Conservation (phyloP, 2,329 filamentous ascomycete species). For the Nannizziopsis barbatae region DNA sequence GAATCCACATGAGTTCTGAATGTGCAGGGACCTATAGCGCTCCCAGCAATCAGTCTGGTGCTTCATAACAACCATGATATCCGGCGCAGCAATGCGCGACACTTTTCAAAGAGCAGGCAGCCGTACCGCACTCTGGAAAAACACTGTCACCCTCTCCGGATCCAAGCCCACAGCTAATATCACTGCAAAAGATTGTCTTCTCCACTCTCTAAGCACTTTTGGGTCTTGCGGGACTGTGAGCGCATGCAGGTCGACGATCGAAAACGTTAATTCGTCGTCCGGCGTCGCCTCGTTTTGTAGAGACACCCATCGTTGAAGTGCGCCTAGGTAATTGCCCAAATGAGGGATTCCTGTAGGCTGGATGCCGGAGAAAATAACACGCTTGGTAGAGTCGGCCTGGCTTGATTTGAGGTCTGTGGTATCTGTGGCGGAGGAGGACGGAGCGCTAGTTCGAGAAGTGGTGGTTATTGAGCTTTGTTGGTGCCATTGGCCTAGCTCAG, state of each 20-base stretch:
- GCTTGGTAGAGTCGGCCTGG: not conserved
- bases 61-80: not conserved
- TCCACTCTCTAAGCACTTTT: conserved; percentile 49
- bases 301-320: conserved; percentile 72
- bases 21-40: conserved; percentile 58
- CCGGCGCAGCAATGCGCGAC: not conserved
- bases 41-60: not conserved
- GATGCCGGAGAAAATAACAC: conserved; percentile 82
- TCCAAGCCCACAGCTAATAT: conserved; percentile 75
- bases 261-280: conserved; percentile 61
- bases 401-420: not conserved
- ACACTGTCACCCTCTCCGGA: conserved; percentile 64
- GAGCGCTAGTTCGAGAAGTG: conserved; percentile 2
- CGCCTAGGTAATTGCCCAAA: conserved; percentile 89
- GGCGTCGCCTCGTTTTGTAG: conserved; percentile 51
- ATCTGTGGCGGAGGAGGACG: not conserved
- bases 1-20: conserved; percentile 90
- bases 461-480: conserved; percentile 11
- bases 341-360: conserved; percentile 93
- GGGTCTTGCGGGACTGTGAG: conserved; percentile 67
- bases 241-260: conserved; percentile 86
- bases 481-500: conserved; percentile 7
- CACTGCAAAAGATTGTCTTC: conserved; percentile 64
- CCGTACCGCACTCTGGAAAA: conserved; percentile 66
- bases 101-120: not conserved